phyloP scores from a whole-genome alignment of 2,329 filamentous ascomycete species.

The Elsinoe arachidis region DNA sequence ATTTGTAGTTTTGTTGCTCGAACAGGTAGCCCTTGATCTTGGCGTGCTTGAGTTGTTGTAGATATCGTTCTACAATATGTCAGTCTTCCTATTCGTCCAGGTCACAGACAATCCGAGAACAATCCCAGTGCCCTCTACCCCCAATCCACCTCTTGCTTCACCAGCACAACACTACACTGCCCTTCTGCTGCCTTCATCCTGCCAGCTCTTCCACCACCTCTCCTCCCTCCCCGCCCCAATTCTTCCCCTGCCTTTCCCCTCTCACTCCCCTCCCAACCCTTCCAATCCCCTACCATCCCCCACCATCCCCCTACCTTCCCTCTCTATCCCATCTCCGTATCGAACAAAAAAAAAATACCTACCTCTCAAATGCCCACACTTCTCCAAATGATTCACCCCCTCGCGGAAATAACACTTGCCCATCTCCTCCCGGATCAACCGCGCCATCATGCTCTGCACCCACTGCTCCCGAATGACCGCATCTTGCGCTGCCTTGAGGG shows the following conservation, averaged over 20 bases:
- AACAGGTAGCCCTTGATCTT: slow-evolving; percentile 74
- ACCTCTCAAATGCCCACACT: slow-evolving; percentile 76
- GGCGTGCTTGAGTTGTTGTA: slow-evolving; percentile 66
- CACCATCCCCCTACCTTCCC: background rate
- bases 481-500: slow-evolving; percentile 75
- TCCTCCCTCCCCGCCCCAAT: too few relatives aligned
- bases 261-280: background rate
- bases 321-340: background rate
- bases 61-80: slow-evolving; percentile 58
- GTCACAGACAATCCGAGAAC: background rate
- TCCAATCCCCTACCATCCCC: background rate
- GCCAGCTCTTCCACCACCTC: too few relatives aligned
- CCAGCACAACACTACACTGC: background rate
- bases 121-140: background rate
- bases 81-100: background rate
- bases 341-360: slow-evolving; percentile 31
- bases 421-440: slow-evolving; percentile 72
- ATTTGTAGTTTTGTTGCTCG: slow-evolving; percentile 67
- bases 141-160: background rate
- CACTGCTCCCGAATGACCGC: slow-evolving; percentile 77
- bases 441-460: slow-evolving; percentile 83
- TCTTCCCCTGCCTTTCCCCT: background rate
- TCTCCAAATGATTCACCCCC: slow-evolving; percentile 81
- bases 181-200: too few relatives aligned
- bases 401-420: slow-evolving; percentile 78